Base-by-base conservation (phyloP, 768 basidiomycete species). In the Serendipita sp. region DNA sequence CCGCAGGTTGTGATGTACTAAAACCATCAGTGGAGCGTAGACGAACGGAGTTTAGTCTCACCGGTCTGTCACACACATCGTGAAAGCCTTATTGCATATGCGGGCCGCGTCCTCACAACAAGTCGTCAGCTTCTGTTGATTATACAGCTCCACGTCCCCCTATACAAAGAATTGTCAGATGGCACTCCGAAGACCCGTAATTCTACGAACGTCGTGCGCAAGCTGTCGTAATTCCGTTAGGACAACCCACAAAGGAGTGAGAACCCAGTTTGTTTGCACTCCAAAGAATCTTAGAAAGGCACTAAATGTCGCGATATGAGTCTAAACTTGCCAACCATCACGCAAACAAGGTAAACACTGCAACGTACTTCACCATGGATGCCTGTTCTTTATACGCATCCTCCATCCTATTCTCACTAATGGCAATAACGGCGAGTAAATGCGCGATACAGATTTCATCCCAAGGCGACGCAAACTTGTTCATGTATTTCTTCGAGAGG, bases 101-200 rank as follows among this genome's bases (percentile, higher is more conserved):
- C 91, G 77, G 0, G 94, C 91, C 3, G 90, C 85, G 68, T 91
- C 90, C 69, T 96, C 91, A 82, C 91, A 86, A 69, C 80, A 80
- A 67, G 85, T 81, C 69, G 77, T 81, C 66, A 76, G 65, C 68
- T 72, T 80, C 67, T 85, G 78, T 66, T 81, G 79, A 58, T 79
- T n/a, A 65, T 66, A 68, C 65, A 71, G 13, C 60, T 68, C 76
- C 50, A 68, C 67, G 63, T 74, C 74, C 31, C 77, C 73, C 73
- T 75, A 48, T 3, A 16, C 13, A 77, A 80, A 36, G 82, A 82
- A 65, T 85, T 79, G 18, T 79, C 72, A 68, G 87, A 85, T 48
- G 85, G 83, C 85, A 66, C 55, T 44, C 60, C 11, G 31, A 40
- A 5, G 63, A 27, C 34, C 36, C 31, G 40, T 40, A 40, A 40